These are phyloP conservation scores for Plenodomus lindquistii DNA, from an alignment of 2,329 filamentous ascomycete species.

Conservation along the genomic window DNA sequence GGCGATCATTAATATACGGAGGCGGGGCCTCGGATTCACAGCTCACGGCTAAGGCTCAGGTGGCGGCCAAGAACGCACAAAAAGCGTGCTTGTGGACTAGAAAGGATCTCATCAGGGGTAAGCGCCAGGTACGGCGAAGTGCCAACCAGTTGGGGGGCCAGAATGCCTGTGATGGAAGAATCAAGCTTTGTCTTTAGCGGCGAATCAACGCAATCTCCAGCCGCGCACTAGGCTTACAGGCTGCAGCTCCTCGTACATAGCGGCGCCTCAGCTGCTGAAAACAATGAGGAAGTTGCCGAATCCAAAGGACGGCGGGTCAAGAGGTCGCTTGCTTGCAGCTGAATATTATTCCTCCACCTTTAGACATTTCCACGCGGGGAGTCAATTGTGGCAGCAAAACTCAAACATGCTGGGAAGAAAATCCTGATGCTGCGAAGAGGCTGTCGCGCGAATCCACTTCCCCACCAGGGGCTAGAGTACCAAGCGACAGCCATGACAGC, in stretches of 20 bases:
- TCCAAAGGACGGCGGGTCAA: too few relatives aligned
- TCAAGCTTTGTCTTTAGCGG: background rate
- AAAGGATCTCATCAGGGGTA: background rate
- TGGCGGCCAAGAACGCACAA: constrained; percentile 17
- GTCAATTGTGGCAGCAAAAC: background rate
- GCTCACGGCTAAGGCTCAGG: background rate
- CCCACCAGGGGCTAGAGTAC: too few relatives aligned
- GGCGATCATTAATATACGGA: constrained; percentile 34
- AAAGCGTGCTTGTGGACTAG: background rate
- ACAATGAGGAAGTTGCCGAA: background rate
- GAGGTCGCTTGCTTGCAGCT: background rate
- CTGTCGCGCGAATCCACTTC: background rate
- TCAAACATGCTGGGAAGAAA: background rate
- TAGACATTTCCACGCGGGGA: background rate
- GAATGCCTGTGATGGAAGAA: background rate
- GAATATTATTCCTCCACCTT: background rate
- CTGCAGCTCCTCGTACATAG: background rate
- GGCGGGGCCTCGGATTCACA: constrained; percentile 12
- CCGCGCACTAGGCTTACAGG: background rate
- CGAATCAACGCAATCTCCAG: background rate
- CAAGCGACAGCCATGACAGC: background rate
- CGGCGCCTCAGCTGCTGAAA: background rate
- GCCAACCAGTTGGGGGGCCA: background rate
- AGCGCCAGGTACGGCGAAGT: background rate
- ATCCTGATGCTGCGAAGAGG: background rate